Evolutionary conservation across 2,329 filamentous ascomycete genomes (phyloP).

Genomic region (Talaromyces sp.): DNA sequence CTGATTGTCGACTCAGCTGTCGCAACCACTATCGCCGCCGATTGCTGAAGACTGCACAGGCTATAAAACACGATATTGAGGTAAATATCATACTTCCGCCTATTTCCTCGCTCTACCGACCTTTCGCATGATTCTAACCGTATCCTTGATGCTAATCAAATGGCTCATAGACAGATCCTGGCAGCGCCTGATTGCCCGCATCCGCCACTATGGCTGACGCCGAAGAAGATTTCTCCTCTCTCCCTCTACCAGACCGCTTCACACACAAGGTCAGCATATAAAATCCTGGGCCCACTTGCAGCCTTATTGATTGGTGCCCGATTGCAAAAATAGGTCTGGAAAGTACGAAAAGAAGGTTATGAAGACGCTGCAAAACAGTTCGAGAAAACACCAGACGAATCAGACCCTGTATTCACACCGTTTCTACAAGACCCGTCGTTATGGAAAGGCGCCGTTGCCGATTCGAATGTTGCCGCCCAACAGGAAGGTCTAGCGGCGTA

Average conservation of each 20-base stretch:
- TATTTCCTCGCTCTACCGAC: background rate
- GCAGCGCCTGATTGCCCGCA: slow-evolving; percentile 12
- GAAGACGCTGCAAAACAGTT: slow-evolving; percentile 89
- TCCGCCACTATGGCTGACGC: slow-evolving; percentile 38
- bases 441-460: slow-evolving; percentile 88
- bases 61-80: background rate
- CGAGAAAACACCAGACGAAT: slow-evolving; percentile 76
- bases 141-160: too few species aligned
- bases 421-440: slow-evolving; percentile 80
- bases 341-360: slow-evolving; percentile 91
- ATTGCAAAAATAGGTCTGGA: slow-evolving; percentile 68
- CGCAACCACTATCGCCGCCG: background rate
- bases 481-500: slow-evolving; percentile 85
- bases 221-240: slow-evolving; percentile 43
- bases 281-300: background rate
- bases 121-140: background rate
- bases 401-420: slow-evolving; percentile 78
- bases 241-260: slow-evolving; percentile 43
- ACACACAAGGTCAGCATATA: slow-evolving; percentile 38
- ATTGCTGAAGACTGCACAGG: background rate
- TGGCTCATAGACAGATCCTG: background rate
- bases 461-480: slow-evolving; percentile 96
- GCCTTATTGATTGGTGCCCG: slow-evolving; percentile 4
- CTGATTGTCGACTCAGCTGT: background rate
- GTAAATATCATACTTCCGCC: background rate